phyloP scores from a whole-genome alignment of 2,329 filamentous ascomycete genomes.

The Pyrenochaeta sp. region DNA sequence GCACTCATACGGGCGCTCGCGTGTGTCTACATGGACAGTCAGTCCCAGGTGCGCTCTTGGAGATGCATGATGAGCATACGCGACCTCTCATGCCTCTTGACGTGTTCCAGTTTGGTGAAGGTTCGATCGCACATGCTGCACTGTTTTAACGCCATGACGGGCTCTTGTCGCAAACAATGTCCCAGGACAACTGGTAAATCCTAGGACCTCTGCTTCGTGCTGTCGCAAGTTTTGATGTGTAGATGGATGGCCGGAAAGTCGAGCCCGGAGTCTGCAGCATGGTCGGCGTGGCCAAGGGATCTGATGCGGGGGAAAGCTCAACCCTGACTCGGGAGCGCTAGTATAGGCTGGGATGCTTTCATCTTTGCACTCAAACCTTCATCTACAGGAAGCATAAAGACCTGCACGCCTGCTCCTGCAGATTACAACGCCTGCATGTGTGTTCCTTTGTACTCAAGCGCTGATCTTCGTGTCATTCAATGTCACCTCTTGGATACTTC shows the following conservation, averaged over 20 bases:
- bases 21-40: slow-evolving; percentile 55
- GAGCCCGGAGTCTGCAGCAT: slow-evolving; percentile 23
- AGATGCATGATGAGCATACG: slow-evolving; percentile 51
- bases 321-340: slow-evolving; percentile 41
- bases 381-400: slow-evolving; percentile 38
- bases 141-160: slow-evolving; percentile 49
- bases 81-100: slow-evolving; percentile 64
- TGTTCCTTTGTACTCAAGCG: slow-evolving; percentile 5
- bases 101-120: slow-evolving; percentile 65
- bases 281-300: slow-evolving; percentile 26
- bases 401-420: slow-evolving; percentile 31
- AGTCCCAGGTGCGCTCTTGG: slow-evolving; percentile 20
- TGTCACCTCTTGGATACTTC: not conserved
- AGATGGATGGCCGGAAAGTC: slow-evolving; percentile 22
- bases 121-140: slow-evolving; percentile 60
- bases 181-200: slow-evolving; percentile 2
- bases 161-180: slow-evolving; percentile 8
- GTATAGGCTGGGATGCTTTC: slow-evolving; percentile 36
- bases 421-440: slow-evolving; percentile 32
- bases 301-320: slow-evolving; percentile 39
- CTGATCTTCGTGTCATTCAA: not conserved
- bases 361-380: slow-evolving; percentile 33
- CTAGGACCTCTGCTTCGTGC: slow-evolving; percentile 10
- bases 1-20: slow-evolving; percentile 64
- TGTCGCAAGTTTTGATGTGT: slow-evolving; percentile 15